A percentile compares a stretch with the other conserved stretches of the same genome.
Conservation (phyloP, 2,329 filamentous ascomycete species). For the Verticillium alfalfae region DNA sequence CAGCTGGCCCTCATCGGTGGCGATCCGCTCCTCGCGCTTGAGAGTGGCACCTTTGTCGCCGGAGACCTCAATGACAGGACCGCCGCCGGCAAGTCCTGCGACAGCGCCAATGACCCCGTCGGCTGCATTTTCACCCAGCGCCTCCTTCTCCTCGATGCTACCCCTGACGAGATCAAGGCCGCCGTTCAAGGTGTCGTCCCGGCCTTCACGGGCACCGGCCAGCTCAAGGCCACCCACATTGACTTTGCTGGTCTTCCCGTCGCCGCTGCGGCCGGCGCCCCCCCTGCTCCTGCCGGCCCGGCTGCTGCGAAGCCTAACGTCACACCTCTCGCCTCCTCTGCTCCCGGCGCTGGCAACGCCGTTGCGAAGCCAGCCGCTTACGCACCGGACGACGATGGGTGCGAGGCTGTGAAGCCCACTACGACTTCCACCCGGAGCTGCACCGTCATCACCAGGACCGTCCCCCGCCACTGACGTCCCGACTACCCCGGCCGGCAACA, state of each 20-base stretch:
- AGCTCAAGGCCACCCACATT: conserved; percentile 19
- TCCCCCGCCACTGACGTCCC: background rate
- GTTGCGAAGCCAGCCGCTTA: background rate
- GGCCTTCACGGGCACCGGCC: conserved; percentile 24
- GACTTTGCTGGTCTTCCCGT: conserved; percentile 16
- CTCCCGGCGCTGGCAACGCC: background rate
- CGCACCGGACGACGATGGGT: background rate
- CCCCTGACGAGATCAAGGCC: conserved; percentile 44
- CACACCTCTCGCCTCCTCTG: background rate
- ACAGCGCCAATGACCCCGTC: conserved; percentile 37
- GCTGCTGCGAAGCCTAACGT: background rate
- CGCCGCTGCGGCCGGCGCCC: conserved; percentile 4
- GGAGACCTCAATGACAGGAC: conserved; percentile 31
- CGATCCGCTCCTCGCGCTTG: conserved; percentile 32
- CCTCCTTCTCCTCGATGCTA: conserved; percentile 49
- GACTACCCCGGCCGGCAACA: conserved; percentile 7
- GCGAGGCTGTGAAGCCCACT: background rate
- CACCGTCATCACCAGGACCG: background rate
- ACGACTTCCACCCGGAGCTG: background rate
- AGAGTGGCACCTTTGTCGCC: conserved; percentile 36
- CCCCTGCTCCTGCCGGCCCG: background rate
- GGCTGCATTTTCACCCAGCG: conserved; percentile 53
- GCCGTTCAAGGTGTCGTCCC: conserved; percentile 29
- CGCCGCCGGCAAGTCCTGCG: conserved; percentile 46
- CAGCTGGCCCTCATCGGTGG: conserved; percentile 38